Evolutionary conservation across 106 monocot genomes (phyloP).

Genomic region (Agapanthus africanus): DNA sequence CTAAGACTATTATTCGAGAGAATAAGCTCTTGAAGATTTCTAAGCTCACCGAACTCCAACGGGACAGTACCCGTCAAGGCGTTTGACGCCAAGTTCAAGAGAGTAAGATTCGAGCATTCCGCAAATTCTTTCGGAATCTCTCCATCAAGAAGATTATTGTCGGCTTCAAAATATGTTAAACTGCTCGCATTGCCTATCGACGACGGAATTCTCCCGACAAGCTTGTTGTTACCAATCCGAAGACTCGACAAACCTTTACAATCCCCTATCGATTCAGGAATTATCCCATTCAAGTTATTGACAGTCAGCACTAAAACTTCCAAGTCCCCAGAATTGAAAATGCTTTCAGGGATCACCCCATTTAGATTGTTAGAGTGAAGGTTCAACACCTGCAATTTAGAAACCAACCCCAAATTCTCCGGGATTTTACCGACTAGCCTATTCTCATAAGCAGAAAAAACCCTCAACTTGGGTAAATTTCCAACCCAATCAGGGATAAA

Average conservation of each 20-base stretch:
- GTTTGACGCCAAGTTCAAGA: slow-evolving; percentile 67
- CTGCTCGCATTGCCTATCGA: slow-evolving; percentile 52
- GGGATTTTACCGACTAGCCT: slow-evolving; percentile 53
- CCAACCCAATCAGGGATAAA: slow-evolving; percentile 53
- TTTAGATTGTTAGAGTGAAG: slow-evolving; percentile 77
- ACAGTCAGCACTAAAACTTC: slow-evolving; percentile 62
- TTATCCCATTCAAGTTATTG: slow-evolving; percentile 45
- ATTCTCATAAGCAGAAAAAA: slow-evolving; percentile 79
- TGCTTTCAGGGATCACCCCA: slow-evolving; percentile 62
- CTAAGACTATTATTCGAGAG: slow-evolving; percentile 50
- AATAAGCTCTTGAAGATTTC: slow-evolving; percentile 73
- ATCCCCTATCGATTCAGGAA: slow-evolving; percentile 47
- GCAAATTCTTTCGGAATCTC: slow-evolving; percentile 56
- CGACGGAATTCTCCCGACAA: slow-evolving; percentile 43
- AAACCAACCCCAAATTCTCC: slow-evolving; percentile 37
- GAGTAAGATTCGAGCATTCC: slow-evolving; percentile 61
- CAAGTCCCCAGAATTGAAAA: slow-evolving; percentile 56
- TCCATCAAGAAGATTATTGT: slow-evolving; percentile 56
- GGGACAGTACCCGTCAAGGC: slow-evolving; percentile 47
- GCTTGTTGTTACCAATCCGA: slow-evolving; percentile 63
- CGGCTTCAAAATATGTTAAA: slow-evolving; percentile 72
- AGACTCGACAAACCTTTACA: slow-evolving; percentile 52
- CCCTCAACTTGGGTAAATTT: slow-evolving; percentile 28
- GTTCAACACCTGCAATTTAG: slow-evolving; percentile 57
- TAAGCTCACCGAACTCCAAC: slow-evolving; percentile 48